Conservation (phyloP, 179 eudicot species). For the Spinacia oleracea region DNA sequence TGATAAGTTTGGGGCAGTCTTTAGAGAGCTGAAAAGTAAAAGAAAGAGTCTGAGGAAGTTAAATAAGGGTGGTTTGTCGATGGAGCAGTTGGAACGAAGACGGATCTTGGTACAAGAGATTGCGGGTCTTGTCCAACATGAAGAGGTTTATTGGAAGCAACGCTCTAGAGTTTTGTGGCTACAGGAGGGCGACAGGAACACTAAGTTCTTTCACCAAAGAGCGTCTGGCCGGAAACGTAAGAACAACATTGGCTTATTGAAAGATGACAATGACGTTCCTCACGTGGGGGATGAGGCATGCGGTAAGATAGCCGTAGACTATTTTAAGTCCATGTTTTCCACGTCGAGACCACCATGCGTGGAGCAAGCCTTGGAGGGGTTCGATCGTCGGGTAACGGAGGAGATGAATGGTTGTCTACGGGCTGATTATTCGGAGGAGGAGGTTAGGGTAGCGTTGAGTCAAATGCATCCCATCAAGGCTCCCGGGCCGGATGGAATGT, state of each 20-base stretch:
- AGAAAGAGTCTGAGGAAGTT: background rate
- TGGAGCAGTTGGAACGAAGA: background rate
- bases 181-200: background rate
- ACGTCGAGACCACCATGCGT: background rate
- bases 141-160: background rate
- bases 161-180: background rate
- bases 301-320: background rate
- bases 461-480: background rate
- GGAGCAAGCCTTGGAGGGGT: background rate
- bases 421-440: background rate
- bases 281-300: background rate
- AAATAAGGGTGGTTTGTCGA: background rate
- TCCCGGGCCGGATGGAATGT: too few species aligned
- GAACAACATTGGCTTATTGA: background rate
- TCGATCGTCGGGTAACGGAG: background rate
- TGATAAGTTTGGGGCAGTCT: background rate
- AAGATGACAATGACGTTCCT: background rate
- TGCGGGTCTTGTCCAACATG: background rate
- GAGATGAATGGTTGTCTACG: background rate
- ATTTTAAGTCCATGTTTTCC: background rate
- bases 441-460: background rate
- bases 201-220: background rate
- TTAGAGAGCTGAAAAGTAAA: background rate
- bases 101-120: background rate
- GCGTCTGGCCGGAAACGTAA: background rate